Evolutionary conservation across 768 basidiomycete genomes (phyloP), one percentile per base, ranked within the genome.

Genomic region (Clathrus columnatus): DNA sequence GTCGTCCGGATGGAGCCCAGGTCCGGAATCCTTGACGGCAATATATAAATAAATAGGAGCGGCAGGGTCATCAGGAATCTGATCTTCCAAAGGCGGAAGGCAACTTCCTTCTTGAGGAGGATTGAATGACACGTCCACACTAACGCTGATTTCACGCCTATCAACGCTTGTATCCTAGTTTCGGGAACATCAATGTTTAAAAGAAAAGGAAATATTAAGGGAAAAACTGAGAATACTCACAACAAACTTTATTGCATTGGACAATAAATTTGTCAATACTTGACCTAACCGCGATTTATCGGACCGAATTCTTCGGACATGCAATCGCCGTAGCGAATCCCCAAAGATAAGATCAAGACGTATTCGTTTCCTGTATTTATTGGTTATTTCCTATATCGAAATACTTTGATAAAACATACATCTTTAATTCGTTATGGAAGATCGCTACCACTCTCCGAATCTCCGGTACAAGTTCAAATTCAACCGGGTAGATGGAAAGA

Each of bases 201-300:
- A 8, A 18, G 32, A 10, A 2, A 24, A 8, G 11, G n/a, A n/a
- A 27, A 54, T 17, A 28, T 21, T 16, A 29, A 3, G 8, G 16
- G 30, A 32, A 16, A 8, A 30, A 60, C 58, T 54, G 45, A 62
- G 56, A 32, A 17, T 62, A 63, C 21, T 60, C 66, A 23, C 66
- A 1, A 70, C 69, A 60, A 72, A 74, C 28, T 69, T 61, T 48
- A 71, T 68, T 6, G 66, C 69, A 51, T 73, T 73, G 21, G 63
- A 66, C 4, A 71, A 59, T 2, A 70, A 62, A 46, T 71, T 71
- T n/a, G 67, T 70, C 18, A 62, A 61, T 51, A 71, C 67, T 58
- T 73, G 72, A n/a, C 66, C 68, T 30, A 73, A 62, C 11, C 72
- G 65, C n/a, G 68, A 64, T 1, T 69, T 66, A 59, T 72, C 70